phyloP scores from a whole-genome alignment of 495 filamentous ascomycete species.

The Geopyxis carbonaria region DNA sequence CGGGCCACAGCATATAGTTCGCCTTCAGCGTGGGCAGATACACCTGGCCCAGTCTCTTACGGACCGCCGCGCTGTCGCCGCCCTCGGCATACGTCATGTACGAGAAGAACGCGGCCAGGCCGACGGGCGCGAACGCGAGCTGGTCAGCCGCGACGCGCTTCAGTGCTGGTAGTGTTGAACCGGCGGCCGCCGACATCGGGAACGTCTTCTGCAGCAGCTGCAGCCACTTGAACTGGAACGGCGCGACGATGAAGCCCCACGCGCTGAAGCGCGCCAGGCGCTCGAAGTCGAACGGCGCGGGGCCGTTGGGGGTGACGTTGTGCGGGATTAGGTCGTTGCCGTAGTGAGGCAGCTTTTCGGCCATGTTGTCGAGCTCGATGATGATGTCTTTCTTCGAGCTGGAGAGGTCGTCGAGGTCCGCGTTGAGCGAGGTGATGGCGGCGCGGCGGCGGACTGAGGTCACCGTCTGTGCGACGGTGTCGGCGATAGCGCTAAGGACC shows the following conservation, averaged over 20 bases:
- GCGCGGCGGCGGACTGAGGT: constrained; percentile 60
- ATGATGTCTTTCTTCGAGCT: too few relatives aligned
- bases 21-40: constrained; percentile 54
- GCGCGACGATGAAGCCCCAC: constrained; percentile 91
- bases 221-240: constrained; percentile 95
- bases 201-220: constrained; percentile 67
- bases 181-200: constrained; percentile 51
- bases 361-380: constrained; percentile 57
- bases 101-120: constrained; percentile 49
- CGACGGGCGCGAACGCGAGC: constrained; percentile 83
- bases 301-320: constrained; percentile 35
- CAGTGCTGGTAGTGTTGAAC: constrained; percentile 56
- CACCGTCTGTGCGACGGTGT: constrained; percentile 87
- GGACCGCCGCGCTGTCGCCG: constrained; percentile 60
- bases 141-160: constrained; percentile 90
- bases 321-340: constrained; percentile 39
- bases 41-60: constrained; percentile 75
- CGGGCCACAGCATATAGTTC: constrained; percentile 90
- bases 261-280: constrained; percentile 84
- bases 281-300: constrained; percentile 89
- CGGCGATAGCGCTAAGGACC: constrained; percentile 46
- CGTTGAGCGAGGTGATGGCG: constrained; percentile 38
- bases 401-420: constrained; percentile 55
- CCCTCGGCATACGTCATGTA: constrained; percentile 96
- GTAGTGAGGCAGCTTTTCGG: constrained; percentile 45